These are phyloP conservation scores for Emergomyces orientalis DNA, from an alignment of 2,329 filamentous ascomycete genomes.

Conservation along the genomic window DNA sequence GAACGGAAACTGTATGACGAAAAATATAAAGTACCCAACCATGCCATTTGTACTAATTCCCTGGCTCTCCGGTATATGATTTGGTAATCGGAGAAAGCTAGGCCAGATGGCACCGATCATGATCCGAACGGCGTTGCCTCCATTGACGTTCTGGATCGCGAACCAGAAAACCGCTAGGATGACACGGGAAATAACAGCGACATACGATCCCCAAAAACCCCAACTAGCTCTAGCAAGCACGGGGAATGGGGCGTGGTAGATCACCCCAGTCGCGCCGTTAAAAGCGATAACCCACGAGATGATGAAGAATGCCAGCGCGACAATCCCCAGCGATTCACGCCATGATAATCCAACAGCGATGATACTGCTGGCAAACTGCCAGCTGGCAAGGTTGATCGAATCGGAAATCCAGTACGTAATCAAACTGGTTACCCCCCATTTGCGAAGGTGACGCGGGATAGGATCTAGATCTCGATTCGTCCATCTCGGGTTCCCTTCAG, in stretches of 20 bases:
- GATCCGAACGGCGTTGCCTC: constrained; percentile 48
- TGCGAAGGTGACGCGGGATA: constrained; percentile 50
- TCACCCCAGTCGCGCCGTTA: constrained; percentile 74
- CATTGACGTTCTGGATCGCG: constrained; percentile 57
- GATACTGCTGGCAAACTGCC: constrained; percentile 86
- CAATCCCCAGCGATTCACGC: constrained; percentile 84
- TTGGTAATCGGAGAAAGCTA: constrained; percentile 51
- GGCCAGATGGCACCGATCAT: constrained; percentile 84
- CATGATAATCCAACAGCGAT: constrained; percentile 69
- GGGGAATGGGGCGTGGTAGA: constrained; percentile 83
- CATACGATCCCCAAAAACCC: constrained; percentile 69
- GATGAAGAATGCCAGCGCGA: constrained; percentile 76
- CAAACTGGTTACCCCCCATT: constrained; percentile 87
- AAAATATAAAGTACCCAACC: constrained; percentile 74
- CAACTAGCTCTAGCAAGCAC: constrained; percentile 70
- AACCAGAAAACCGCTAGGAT: constrained; percentile 54
- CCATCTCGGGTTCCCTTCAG: constrained; percentile 36
- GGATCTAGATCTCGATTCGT: constrained; percentile 45
- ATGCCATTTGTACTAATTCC: constrained; percentile 68
- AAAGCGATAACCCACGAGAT: constrained; percentile 64
- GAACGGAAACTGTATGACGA: constrained; percentile 38
- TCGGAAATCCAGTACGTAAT: constrained; percentile 81
- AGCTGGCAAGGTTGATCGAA: constrained; percentile 74
- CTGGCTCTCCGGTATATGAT: constrained; percentile 54
- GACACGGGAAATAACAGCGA: constrained; percentile 45